These are phyloP conservation scores for Trichoderma koningii DNA, from an alignment of 2,329 filamentous ascomycete species.

Conservation along the genomic window DNA sequence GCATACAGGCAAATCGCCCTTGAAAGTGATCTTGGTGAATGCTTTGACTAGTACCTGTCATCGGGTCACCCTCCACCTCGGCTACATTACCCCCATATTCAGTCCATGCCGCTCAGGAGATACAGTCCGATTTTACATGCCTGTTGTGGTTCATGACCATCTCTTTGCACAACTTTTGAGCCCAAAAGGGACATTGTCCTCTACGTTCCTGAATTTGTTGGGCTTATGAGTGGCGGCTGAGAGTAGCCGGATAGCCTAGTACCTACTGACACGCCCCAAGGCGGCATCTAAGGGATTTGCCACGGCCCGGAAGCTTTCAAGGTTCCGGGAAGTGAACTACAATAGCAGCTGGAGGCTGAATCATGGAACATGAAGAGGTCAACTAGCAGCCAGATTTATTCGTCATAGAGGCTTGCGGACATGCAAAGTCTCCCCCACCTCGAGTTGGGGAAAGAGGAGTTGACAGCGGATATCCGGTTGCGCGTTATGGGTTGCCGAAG, in stretches of 20 bases:
- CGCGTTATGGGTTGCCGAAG: constrained; percentile 3
- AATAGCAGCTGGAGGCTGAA: background rate
- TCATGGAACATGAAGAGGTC: background rate
- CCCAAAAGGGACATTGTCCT: background rate
- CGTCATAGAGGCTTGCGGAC: constrained; percentile 7
- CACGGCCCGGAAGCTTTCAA: constrained; percentile 2
- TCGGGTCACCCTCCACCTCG: too few relatives aligned
- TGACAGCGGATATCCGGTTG: constrained; percentile 6
- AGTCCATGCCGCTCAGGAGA: background rate
- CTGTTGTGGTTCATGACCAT: background rate
- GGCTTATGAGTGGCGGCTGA: background rate
- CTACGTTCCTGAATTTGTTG: background rate
- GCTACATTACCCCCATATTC: background rate
- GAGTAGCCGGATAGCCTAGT: constrained; percentile 25
- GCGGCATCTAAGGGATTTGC: background rate
- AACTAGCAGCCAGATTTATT: background rate
- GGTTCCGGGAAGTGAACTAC: background rate
- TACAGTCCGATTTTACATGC: background rate
- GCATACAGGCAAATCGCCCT: too few relatives aligned
- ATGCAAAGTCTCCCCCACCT: background rate
- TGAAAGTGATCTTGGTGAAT: background rate
- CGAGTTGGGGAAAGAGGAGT: background rate
- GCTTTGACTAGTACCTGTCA: background rate
- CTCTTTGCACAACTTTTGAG: background rate
- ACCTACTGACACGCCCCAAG: constrained; percentile 13